Evolutionary conservation across 495 filamentous ascomycete genomes (phyloP).

Genomic region (Daldinia caldariorum): DNA sequence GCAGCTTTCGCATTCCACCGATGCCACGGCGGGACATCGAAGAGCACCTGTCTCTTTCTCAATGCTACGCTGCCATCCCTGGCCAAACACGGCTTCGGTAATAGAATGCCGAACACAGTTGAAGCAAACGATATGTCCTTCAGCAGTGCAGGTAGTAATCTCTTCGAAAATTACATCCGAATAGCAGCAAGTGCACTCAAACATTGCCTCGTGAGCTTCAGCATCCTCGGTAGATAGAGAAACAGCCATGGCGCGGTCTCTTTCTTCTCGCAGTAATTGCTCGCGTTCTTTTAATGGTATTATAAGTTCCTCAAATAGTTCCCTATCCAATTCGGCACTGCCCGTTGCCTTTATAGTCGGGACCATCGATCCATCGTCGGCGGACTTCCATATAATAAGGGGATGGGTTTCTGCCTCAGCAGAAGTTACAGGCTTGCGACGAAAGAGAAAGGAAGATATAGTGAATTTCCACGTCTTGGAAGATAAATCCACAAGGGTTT

Average conservation of each 20-base stretch:
- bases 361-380: conserved; percentile 56
- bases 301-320: conserved; percentile 76
- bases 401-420: conserved; percentile 64
- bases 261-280: conserved; percentile 65
- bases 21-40: conserved; percentile 78
- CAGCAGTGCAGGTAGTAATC: conserved; percentile 75
- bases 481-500: conserved; percentile 76
- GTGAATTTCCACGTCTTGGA: conserved; percentile 87
- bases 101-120: conserved; percentile 80
- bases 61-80: conserved; percentile 87
- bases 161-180: conserved; percentile 81
- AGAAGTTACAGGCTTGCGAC: conserved; percentile 70
- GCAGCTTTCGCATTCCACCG: conserved; percentile 74
- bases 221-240: conserved; percentile 81
- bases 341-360: conserved; percentile 76
- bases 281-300: conserved; percentile 66
- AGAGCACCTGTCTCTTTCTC: conserved; percentile 74
- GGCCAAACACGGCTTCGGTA: conserved; percentile 88
- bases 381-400: conserved; percentile 70
- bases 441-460: conserved; percentile 75
- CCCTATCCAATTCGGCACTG: conserved; percentile 79
- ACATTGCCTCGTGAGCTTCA: conserved; percentile 70
- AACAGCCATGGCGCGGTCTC: conserved; percentile 71
- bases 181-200: conserved; percentile 94
- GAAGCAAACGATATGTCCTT: conserved; percentile 86